Evolutionary conservation across 2,329 filamentous ascomycete species (phyloP), one percentile per base, ranked within the genome.

Genomic region (Aureobasidium mangrovei): DNA sequence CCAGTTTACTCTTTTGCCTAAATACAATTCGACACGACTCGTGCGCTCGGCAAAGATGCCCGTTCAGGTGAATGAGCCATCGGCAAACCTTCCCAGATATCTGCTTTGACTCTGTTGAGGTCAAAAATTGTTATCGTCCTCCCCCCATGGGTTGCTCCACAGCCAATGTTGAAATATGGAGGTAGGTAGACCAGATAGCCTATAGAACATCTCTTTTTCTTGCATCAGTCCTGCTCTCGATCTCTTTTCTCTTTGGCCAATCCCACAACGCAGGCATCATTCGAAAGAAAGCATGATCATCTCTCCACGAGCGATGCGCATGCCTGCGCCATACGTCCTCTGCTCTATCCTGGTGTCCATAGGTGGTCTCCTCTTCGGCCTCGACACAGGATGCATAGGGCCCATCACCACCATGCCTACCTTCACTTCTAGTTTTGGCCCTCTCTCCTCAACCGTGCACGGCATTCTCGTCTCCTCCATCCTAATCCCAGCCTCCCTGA

Each of bases 401-500:
- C 75, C 78, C 3, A 72, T 80, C 0, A 80, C 78, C 0, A 70
- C 74, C 12, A 82, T 81, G 78, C 59, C 68, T 0, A 66, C 69
- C 28, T 82, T 80, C 60, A 68, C 67, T n/a, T 55, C 64, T 3
- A 69, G 70, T 6, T 77, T 80, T 28, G 77, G 77, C 0, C 60
- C 61, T 4, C 66, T 77, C 32, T 76, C 76, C 0, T 68, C 77
- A 2, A 73, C 72, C 0, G 64, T 79, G 7, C 74, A 77, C 47
- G 79, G 79, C 0, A 68, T 81, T 18, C 72, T 77, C 1, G 77
- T 82, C 2, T 81, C 79, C 0, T 72, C 73, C 4, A 77, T 82
- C 47, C 65, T 81, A 28, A 69, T 84, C 31, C 77, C 80, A 0
- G 81, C 78, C 4, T 75, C 75, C 0, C 62, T 82, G 8, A 77